Percentiles rank a stretch among this genome's conserved stretches.
Evolutionary conservation across 768 basidiomycete species (phyloP).

Genomic region (Suillus spraguei): DNA sequence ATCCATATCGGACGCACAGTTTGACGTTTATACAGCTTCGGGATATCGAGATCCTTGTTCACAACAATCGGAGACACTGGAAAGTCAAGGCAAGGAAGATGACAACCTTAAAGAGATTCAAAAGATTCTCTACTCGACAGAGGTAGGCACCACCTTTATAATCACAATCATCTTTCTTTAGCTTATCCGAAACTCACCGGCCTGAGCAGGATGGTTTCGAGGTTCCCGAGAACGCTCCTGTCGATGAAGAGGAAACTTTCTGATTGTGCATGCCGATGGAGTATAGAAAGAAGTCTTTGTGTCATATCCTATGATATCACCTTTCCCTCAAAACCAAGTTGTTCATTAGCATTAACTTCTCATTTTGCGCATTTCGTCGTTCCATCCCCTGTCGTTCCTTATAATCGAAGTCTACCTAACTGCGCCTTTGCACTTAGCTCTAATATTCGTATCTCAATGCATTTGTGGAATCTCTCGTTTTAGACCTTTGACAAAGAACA

Average conservation of each 20-base stretch:
- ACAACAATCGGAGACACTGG: constrained; percentile 72
- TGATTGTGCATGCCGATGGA: constrained; percentile 32
- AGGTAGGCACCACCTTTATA: constrained; percentile 52
- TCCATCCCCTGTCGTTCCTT: constrained; percentile 17
- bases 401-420: constrained; percentile 20
- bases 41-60: constrained; percentile 94
- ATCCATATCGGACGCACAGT: constrained; percentile 12
- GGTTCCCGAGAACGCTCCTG: constrained; percentile 66
- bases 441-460: constrained; percentile 32
- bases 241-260: constrained; percentile 85
- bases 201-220: constrained; percentile 84
- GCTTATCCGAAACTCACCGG: constrained; percentile 12
- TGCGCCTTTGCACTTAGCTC: constrained; percentile 21
- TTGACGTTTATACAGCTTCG: constrained; percentile 64
- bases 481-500: neutral
- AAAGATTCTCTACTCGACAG: constrained; percentile 92
- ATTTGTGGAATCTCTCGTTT: constrained; percentile 20
- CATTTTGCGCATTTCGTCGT: neutral
- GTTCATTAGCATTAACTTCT: constrained; percentile 14
- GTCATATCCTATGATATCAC: constrained; percentile 14
- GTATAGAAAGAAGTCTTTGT: constrained; percentile 14
- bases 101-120: constrained; percentile 76
- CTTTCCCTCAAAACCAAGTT: constrained; percentile 21
- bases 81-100: constrained; percentile 59
- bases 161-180: constrained; percentile 8